These are phyloP conservation scores for Chaetomium sp. DNA, from an alignment of 2,329 filamentous ascomycete genomes.

Conservation along the genomic window DNA sequence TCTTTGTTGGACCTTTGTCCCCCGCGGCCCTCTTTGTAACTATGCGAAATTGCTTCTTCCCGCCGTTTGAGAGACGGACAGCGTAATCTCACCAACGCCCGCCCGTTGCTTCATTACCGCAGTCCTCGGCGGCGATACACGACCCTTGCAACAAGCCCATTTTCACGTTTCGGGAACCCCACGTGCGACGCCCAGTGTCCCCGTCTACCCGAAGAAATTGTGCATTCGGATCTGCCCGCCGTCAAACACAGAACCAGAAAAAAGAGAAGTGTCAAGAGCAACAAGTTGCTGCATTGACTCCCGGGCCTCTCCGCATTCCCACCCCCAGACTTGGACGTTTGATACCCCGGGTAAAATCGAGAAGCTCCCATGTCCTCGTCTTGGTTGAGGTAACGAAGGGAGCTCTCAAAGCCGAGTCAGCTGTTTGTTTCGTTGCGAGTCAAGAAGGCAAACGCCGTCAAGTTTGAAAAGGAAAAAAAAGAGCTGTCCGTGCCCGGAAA, in stretches of 20 bases:
- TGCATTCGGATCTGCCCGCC: background rate
- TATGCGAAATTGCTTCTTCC: background rate
- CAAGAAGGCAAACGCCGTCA: background rate
- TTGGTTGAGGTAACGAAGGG: background rate
- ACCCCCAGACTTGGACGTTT: conserved; percentile 11
- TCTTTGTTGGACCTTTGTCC: background rate
- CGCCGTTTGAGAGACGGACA: background rate
- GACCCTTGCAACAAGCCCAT: background rate
- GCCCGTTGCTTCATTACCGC: background rate
- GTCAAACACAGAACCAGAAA: background rate
- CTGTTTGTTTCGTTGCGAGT: conserved; percentile 10
- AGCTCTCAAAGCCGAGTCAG: conserved; percentile 16
- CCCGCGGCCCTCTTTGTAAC: too few relatives aligned
- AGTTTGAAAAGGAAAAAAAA: too few relatives aligned
- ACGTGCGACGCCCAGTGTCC: background rate
- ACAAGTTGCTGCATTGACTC: conserved; percentile 1
- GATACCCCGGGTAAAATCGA: conserved; percentile 11
- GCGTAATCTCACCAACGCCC: too few relatives aligned
- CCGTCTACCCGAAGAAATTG: background rate
- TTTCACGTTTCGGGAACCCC: background rate
- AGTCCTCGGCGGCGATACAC: background rate
- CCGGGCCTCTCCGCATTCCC: conserved; percentile 2
- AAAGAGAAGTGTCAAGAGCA: background rate
- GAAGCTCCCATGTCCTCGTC: background rate
- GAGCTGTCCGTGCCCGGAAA: too few relatives aligned